Percentiles rank a stretch among this genome's conserved stretches.
Evolutionary conservation across 192 early-diverging fungal genomes (phyloP).

Genomic region (Backusella mclennaniae): DNA sequence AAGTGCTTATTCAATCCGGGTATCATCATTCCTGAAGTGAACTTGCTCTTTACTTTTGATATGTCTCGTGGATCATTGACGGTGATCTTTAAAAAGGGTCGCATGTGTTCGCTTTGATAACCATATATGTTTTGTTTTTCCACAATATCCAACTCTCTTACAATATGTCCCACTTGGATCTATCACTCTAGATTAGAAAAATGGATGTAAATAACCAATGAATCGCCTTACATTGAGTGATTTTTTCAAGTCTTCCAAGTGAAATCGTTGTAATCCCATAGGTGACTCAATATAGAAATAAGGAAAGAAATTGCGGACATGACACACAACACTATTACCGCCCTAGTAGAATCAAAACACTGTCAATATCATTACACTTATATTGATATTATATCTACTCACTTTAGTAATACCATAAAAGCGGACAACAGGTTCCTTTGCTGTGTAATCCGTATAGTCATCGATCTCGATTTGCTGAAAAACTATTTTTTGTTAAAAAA

Average conservation of each 20-base stretch:
- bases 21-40: constrained; percentile 57
- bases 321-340: constrained; percentile 89
- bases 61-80: constrained; percentile 56
- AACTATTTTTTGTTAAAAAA: constrained; percentile 45
- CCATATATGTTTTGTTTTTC: constrained; percentile 83
- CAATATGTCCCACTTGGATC: constrained; percentile 34
- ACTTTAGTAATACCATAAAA: constrained; percentile 88
- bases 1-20: constrained; percentile 44
- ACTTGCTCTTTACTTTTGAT: constrained; percentile 29
- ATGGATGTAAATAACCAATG: neutral
- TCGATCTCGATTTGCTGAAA: constrained; percentile 98
- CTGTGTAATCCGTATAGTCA: constrained; percentile 60
- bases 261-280: constrained; percentile 59
- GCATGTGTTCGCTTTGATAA: constrained; percentile 80
- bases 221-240: constrained; percentile 50
- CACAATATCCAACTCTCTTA: constrained; percentile 68
- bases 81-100: constrained; percentile 78
- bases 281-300: constrained; percentile 97
- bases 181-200: neutral
- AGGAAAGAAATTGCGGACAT: constrained; percentile 86
- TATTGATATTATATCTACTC: constrained; percentile 3
- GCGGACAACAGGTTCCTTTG: constrained; percentile 61
- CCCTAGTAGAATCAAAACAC: constrained; percentile 34
- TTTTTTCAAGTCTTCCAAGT: constrained; percentile 51
- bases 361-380: too few relatives aligned